Conservation (phyloP, 1,139 yeast genomes). For the Lipomyces yarrowii region DNA sequence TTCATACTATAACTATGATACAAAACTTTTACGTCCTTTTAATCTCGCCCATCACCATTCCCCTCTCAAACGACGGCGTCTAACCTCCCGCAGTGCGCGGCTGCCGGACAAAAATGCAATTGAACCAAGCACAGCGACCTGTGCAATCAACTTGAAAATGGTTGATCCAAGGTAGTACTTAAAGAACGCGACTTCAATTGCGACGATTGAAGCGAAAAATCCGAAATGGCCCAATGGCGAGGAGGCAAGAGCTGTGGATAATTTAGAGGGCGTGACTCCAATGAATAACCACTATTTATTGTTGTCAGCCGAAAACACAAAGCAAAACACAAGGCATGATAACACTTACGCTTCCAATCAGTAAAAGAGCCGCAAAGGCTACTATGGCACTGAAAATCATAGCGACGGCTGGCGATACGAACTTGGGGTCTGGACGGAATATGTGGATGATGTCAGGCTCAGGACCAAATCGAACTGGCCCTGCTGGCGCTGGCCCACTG, state of each 20-base stretch:
- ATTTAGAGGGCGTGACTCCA: slow-evolving; percentile 33
- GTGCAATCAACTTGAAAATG: slow-evolving; percentile 68
- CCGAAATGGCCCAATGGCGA: slow-evolving; percentile 47
- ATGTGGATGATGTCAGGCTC: slow-evolving; percentile 68
- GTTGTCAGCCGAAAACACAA: neutral
- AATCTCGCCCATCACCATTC: neutral
- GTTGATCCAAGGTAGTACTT: slow-evolving; percentile 70
- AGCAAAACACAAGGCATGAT: neutral
- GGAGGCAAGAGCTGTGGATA: slow-evolving; percentile 37
- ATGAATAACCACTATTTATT: slow-evolving; percentile 26
- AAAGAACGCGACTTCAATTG: slow-evolving; percentile 64
- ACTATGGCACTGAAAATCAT: slow-evolving; percentile 15
- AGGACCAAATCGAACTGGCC: slow-evolving; percentile 23
- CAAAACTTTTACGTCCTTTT: neutral
- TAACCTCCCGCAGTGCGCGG: slow-evolving; percentile 51
- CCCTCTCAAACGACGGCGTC: slow-evolving; percentile 35
- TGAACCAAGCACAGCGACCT: slow-evolving; percentile 54
- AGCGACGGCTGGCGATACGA: slow-evolving; percentile 60
- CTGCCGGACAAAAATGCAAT: slow-evolving; percentile 71
- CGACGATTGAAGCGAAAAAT: slow-evolving; percentile 57
- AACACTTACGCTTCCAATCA: slow-evolving; percentile 18
- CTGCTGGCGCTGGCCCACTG: slow-evolving; percentile 5
- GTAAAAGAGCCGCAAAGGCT: neutral
- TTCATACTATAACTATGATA: neutral
- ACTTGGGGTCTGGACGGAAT: slow-evolving; percentile 60